Base-by-base conservation (phyloP, 148 eudicot genomes). In the Agrostemma githago region DNA sequence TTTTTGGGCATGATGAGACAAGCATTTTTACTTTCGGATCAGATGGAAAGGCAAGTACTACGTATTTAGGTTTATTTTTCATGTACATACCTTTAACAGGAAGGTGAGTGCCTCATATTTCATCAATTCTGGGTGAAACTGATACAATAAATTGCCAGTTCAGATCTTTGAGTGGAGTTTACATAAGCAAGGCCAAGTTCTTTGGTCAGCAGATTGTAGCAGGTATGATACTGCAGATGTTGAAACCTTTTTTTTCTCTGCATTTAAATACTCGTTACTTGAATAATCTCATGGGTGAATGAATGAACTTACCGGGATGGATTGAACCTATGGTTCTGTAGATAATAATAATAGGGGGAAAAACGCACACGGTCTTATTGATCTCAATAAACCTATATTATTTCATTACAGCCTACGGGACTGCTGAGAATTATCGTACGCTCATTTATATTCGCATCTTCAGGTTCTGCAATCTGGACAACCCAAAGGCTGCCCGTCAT, bases 131-230 rank as follows among this genome's bases (percentile, higher is more conserved):
- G 78, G 59, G 44, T 53, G 56, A 74, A 82, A 63, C 68, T 78
- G 64, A 84, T 66, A 38, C 14, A 57, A 67, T 39, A 51, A 62
- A 46, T 51, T 76, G 15, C 73, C n/a, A 60, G 56, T 67, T 69
- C 88, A 94, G 98, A 83, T 91, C 76, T 83, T 86, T 72, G 98
- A 94, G 79, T 94, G 98, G 98, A 94, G 98, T 88, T 88, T 91
- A 83, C 97, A 91, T 37, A 94, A 86, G 83, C 97, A 87, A 78
- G 98, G 97, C 59, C 90, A 87, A 82, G 80, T 94, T 70, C 87
- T 92, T 70, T 94, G 97, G 98, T 88, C 96, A 76, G 83, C 92
- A 80, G 88, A 91, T 80, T 89, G 93, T 83, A 86, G 91, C 93
- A 94, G 97, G 98, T 94, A 86, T 41, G 71, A 63, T 64, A 46